A percentile compares a stretch with the other conserved stretches of the same genome.
Evolutionary conservation across 2,329 filamentous ascomycete genomes (phyloP).

Genomic region (Cladobotryum mycophilum): DNA sequence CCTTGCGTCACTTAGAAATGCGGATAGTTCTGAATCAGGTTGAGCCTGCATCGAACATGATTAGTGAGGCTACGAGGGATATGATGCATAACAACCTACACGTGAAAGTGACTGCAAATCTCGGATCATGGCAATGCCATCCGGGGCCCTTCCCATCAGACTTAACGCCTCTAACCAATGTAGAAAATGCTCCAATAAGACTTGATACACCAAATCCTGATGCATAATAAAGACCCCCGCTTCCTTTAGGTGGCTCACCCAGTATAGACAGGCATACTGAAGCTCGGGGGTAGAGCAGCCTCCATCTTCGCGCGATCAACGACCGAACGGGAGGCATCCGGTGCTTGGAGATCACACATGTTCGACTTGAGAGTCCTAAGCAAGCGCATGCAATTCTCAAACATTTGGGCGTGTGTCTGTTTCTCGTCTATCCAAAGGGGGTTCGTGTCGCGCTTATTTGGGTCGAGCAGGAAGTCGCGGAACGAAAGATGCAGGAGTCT

Average conservation of each 20-base stretch:
- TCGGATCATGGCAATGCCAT: neutral
- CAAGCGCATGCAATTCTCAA: slow-evolving; percentile 29
- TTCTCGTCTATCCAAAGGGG: slow-evolving; percentile 32
- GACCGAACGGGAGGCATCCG: slow-evolving; percentile 18
- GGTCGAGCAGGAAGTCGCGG: slow-evolving; percentile 31
- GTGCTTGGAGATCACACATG: slow-evolving; percentile 27
- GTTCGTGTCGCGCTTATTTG: slow-evolving; percentile 18
- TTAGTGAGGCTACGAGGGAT: neutral
- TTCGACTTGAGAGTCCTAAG: slow-evolving; percentile 28
- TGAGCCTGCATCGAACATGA: neutral
- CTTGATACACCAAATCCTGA: slow-evolving; percentile 23
- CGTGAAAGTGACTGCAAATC: neutral
- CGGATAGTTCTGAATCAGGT: neutral
- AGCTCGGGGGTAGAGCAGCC: slow-evolving; percentile 22
- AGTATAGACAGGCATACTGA: slow-evolving; percentile 36
- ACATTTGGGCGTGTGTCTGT: slow-evolving; percentile 24
- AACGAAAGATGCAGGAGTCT: slow-evolving; percentile 30
- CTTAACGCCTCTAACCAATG: slow-evolving; percentile 36
- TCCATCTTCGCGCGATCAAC: slow-evolving; percentile 19
- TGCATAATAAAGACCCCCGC: slow-evolving; percentile 17
- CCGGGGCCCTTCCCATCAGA: slow-evolving; percentile 21
- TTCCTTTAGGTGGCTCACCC: slow-evolving; percentile 27
- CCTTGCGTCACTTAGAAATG: neutral
- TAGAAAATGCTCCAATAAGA: slow-evolving; percentile 25
- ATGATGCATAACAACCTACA: neutral